These are phyloP conservation scores for Marasmius tenuissimus DNA, from an alignment of 1,284 basidiomycete species.

Conservation along the genomic window DNA sequence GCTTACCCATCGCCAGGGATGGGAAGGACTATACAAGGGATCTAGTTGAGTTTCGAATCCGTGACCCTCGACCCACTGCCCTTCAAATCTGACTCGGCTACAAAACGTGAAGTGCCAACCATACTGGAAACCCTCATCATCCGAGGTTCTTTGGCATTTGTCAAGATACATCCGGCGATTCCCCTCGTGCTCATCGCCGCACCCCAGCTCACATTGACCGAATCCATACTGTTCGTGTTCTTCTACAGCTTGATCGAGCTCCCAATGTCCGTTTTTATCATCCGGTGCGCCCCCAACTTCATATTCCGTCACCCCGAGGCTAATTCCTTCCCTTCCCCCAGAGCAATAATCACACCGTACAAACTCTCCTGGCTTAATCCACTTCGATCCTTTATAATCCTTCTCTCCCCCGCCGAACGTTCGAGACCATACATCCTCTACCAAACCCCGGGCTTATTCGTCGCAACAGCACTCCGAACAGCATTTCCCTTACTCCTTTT, in stretches of 20 bases:
- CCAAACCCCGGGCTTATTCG: not conserved
- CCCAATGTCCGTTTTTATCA: not conserved
- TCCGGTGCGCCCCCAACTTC: not conserved
- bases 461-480: not conserved
- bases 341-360: constrained; percentile 4
- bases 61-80: no score
- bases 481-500: not conserved
- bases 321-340: not conserved
- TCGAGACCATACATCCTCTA: not conserved
- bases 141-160: not conserved
- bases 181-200: constrained; percentile 2
- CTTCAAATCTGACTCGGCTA: no score
- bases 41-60: not conserved
- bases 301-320: not conserved
- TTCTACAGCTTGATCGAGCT: constrained; percentile 1
- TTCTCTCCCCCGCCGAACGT: constrained; percentile 2
- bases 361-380: not conserved
- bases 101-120: not conserved
- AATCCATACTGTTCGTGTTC: constrained; percentile 1
- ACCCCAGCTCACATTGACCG: not conserved
- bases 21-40: constrained; percentile 5
- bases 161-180: constrained; percentile 2
- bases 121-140: not conserved
- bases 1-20: not conserved
- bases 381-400: not conserved